Evolutionary conservation across 768 basidiomycete genomes (phyloP).

Genomic region (Xanthoconium stramineum): DNA sequence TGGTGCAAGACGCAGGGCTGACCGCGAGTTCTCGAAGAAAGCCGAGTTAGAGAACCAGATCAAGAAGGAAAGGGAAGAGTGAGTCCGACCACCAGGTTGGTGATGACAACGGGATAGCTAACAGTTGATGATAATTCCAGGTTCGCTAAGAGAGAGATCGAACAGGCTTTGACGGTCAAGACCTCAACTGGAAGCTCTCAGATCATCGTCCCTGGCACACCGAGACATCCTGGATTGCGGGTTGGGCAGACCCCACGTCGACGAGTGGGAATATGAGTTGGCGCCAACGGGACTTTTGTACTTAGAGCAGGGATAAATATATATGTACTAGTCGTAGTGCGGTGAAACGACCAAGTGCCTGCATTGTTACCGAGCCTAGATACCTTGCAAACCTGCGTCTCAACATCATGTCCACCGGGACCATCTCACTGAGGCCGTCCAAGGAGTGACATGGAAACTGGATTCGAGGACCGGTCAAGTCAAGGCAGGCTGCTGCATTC

Average conservation of each 20-base stretch:
- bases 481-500: conserved; percentile 34
- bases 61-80: conserved; percentile 76
- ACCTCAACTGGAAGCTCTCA: conserved; percentile 54
- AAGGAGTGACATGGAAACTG: conserved; percentile 21
- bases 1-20: conserved; percentile 70
- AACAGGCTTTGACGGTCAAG: conserved; percentile 57
- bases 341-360: neutral
- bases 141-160: conserved; percentile 57
- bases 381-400: conserved; percentile 1
- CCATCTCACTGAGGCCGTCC: neutral
- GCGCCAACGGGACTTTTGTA: conserved; percentile 1
- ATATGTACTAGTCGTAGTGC: neutral
- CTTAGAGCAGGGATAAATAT: neutral
- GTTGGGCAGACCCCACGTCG: conserved; percentile 75
- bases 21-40: conserved; percentile 87
- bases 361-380: conserved; percentile 8
- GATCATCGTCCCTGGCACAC: conserved; percentile 79
- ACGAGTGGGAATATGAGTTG: conserved; percentile 58
- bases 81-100: conserved; percentile 9
- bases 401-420: conserved; percentile 7
- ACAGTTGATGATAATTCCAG: conserved; percentile 33
- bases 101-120: conserved; percentile 1
- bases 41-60: conserved; percentile 93
- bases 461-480: conserved; percentile 18
- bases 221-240: conserved; percentile 65